These are phyloP conservation scores for Venturia asperata DNA, from an alignment of 2,329 filamentous ascomycete genomes.

Conservation along the genomic window DNA sequence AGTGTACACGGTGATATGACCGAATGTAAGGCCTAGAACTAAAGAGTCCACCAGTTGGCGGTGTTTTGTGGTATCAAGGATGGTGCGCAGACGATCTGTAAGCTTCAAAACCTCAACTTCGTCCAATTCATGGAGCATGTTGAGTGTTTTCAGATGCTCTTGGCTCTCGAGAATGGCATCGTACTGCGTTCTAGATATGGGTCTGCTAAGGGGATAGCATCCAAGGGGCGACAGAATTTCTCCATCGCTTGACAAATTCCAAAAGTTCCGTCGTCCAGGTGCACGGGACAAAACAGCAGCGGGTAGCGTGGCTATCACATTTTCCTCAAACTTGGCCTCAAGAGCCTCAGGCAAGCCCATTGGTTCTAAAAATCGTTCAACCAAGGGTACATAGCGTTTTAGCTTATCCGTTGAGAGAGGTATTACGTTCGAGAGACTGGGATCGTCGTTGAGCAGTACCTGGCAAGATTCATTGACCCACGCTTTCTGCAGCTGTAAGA, in stretches of 20 bases:
- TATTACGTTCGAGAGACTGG: background rate
- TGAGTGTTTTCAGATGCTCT: conserved; percentile 1
- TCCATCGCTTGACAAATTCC: conserved; percentile 9
- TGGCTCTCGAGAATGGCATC: conserved; percentile 5
- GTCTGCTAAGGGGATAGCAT: conserved; percentile 2
- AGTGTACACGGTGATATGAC: conserved; percentile 2
- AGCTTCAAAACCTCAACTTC: conserved; percentile 13
- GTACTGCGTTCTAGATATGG: background rate
- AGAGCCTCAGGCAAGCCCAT: background rate
- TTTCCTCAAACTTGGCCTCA: background rate
- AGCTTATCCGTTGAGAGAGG: conserved; percentile 4
- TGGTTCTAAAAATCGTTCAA: conserved; percentile 1
- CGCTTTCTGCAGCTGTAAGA: conserved; percentile 5
- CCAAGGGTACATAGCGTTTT: background rate
- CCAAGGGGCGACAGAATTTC: conserved; percentile 10
- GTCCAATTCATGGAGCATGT: conserved; percentile 11
- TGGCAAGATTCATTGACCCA: conserved; percentile 5
- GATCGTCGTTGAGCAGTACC: background rate
- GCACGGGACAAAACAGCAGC: conserved; percentile 3
- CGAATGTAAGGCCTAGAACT: conserved; percentile 2
- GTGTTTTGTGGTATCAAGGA: background rate
- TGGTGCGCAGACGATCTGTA: background rate
- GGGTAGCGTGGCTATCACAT: background rate
- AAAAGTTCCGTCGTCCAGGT: conserved; percentile 8
- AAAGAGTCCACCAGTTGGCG: conserved; percentile 1